Evolutionary conservation across 306 rosid genomes (phyloP).

Genomic region (Prunus fruticosa): DNA sequence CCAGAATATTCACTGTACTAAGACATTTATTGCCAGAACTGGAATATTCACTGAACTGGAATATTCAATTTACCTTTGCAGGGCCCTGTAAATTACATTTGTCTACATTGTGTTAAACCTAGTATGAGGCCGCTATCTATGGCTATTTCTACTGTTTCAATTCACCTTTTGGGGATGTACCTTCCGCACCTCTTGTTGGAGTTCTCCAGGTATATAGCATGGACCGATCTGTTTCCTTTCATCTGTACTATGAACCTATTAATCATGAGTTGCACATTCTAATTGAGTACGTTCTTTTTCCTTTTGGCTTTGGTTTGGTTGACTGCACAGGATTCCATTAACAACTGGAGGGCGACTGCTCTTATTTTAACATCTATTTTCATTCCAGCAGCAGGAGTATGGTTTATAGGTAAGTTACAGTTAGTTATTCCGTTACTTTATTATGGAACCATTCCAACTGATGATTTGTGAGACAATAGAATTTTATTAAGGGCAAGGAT

Average conservation of each 20-base stretch:
- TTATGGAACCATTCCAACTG: not conserved
- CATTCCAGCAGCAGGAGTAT: constrained; percentile 62
- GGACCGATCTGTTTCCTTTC: not conserved
- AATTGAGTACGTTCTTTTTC: not conserved
- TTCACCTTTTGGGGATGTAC: constrained; percentile 91
- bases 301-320: constrained; percentile 3
- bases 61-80: constrained; percentile 31
- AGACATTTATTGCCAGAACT: not conserved
- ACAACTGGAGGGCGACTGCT: constrained; percentile 70
- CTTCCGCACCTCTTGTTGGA: constrained; percentile 90
- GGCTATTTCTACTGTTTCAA: constrained; percentile 76
- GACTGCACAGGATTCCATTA: constrained; percentile 49
- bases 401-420: constrained; percentile 67
- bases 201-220: constrained; percentile 53
- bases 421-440: constrained; percentile 8
- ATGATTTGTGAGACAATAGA: not conserved
- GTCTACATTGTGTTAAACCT: constrained; percentile 70
- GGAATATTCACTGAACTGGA: not conserved
- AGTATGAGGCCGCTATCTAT: constrained; percentile 83
- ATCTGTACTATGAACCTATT: not conserved
- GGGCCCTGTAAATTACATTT: constrained; percentile 78
- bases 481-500: not conserved
- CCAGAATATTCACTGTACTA: not conserved
- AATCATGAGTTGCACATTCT: not conserved
- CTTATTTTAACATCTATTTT: constrained; percentile 65